Conservation (phyloP, 768 basidiomycete species). For the Mycena sanguinolenta region DNA sequence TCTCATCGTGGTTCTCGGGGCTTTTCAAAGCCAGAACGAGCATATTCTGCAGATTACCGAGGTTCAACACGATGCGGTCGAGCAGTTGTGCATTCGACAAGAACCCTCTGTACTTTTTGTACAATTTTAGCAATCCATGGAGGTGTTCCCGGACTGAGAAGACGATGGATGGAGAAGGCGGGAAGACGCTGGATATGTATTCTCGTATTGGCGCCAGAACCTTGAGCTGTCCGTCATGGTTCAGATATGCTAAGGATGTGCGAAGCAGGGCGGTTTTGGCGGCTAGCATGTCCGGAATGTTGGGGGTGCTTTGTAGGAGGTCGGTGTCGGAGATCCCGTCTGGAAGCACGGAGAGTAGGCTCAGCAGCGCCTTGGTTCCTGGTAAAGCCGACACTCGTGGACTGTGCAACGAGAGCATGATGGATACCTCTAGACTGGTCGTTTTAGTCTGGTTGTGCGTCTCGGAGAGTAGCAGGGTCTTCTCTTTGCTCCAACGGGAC, state of each 20-base stretch:
- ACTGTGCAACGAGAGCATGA: background rate
- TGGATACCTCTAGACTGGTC: conserved; percentile 2
- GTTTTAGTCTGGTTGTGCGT: background rate
- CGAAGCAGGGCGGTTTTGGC: background rate
- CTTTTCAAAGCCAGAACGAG: background rate
- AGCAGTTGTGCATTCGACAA: background rate
- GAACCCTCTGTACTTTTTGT: background rate
- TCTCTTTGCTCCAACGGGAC: background rate
- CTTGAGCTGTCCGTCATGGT: background rate
- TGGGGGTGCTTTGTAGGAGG: background rate
- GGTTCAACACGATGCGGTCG: background rate
- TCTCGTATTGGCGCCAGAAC: background rate
- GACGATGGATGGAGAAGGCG: background rate
- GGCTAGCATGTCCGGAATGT: background rate
- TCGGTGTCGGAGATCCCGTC: background rate
- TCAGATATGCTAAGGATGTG: background rate
- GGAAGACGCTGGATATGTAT: background rate
- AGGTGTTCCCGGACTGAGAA: background rate
- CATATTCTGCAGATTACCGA: background rate
- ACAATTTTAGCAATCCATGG: background rate
- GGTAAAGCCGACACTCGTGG: background rate
- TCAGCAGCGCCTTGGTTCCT: background rate
- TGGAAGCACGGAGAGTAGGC: background rate
- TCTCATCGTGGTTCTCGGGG: no score
- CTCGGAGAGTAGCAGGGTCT: background rate